phyloP scores from a whole-genome alignment of 176 grass and related monocot species.

The Cenchrus americanus region DNA sequence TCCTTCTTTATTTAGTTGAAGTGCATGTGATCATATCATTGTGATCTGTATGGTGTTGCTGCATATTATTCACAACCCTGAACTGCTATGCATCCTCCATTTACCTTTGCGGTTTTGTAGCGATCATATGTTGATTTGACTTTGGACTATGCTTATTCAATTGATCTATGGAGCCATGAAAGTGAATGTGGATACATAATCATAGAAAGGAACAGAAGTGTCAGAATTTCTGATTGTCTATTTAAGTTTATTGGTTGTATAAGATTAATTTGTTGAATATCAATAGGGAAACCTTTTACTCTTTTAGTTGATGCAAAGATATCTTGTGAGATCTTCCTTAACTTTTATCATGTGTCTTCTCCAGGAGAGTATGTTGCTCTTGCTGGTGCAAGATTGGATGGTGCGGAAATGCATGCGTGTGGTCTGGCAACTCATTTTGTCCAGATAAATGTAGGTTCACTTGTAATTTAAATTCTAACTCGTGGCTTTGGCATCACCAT shows the following conservation, averaged over 20 bases:
- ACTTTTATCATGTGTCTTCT: slow-evolving; percentile 44
- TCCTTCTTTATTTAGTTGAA: slow-evolving; percentile 26
- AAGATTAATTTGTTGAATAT: background rate
- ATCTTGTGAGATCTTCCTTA: slow-evolving; percentile 27
- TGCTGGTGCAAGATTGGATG: slow-evolving; percentile 86
- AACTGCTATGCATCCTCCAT: background rate
- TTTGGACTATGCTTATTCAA: slow-evolving; percentile 18
- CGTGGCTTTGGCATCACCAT: background rate
- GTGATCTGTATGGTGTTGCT: background rate
- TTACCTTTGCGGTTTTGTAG: background rate
- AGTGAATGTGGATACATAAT: slow-evolving; percentile 9
- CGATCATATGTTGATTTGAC: slow-evolving; percentile 4
- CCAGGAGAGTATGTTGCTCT: slow-evolving; percentile 96
- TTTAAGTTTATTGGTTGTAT: background rate
- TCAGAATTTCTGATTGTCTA: background rate
- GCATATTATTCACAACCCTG: slow-evolving; percentile 29
- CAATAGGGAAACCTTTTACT: background rate
- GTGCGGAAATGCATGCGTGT: slow-evolving; percentile 88
- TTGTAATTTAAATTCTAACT: slow-evolving; percentile 20
- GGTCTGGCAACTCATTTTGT: slow-evolving; percentile 97
- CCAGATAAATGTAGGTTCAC: slow-evolving; percentile 63
- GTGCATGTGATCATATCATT: slow-evolving; percentile 18
- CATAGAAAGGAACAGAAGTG: background rate
- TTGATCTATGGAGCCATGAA: background rate
- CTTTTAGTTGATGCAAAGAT: slow-evolving; percentile 17